Conservation (phyloP, 2,329 filamentous ascomycete species). For the Ophiostoma tasmaniense region DNA sequence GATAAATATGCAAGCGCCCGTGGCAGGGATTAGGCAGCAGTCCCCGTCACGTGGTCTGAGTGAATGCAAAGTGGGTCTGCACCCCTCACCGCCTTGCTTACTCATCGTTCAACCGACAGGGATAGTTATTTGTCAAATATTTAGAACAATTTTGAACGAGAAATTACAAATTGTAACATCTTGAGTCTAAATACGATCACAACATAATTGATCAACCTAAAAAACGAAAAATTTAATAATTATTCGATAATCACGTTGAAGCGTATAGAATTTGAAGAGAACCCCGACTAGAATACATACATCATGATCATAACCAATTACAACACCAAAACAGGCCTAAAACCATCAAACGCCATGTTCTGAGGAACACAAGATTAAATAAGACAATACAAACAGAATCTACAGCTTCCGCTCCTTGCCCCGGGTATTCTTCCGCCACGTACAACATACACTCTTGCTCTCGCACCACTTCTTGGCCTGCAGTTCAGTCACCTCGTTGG, state of each 20-base stretch:
- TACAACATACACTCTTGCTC: slow-evolving; percentile 73
- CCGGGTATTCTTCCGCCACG: slow-evolving; percentile 53
- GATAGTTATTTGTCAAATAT: too few relatives aligned
- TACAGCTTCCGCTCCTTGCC: slow-evolving; percentile 47
- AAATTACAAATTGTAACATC: too few relatives aligned
- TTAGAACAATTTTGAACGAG: too few relatives aligned
- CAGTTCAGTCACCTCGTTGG: slow-evolving; percentile 43
- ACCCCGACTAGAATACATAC: neutral
- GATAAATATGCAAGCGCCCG: too few relatives aligned
- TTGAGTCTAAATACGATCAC: too few relatives aligned
- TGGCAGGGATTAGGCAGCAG: too few relatives aligned
- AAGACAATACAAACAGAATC: neutral
- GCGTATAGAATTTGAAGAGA: neutral
- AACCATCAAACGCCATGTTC: neutral
- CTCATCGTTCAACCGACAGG: too few relatives aligned
- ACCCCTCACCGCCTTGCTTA: too few relatives aligned
- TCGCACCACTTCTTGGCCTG: slow-evolving; percentile 89
- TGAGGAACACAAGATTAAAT: neutral
- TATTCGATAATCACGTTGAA: neutral
- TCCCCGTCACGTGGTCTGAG: too few relatives aligned
- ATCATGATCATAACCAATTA: neutral
- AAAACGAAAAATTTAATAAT: too few relatives aligned
- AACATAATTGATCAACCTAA: too few relatives aligned
- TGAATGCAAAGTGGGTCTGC: too few relatives aligned
- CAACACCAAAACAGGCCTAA: neutral